Conservation (phyloP, 2,329 filamentous ascomycete genomes). For the Exophiala xenobiotica region DNA sequence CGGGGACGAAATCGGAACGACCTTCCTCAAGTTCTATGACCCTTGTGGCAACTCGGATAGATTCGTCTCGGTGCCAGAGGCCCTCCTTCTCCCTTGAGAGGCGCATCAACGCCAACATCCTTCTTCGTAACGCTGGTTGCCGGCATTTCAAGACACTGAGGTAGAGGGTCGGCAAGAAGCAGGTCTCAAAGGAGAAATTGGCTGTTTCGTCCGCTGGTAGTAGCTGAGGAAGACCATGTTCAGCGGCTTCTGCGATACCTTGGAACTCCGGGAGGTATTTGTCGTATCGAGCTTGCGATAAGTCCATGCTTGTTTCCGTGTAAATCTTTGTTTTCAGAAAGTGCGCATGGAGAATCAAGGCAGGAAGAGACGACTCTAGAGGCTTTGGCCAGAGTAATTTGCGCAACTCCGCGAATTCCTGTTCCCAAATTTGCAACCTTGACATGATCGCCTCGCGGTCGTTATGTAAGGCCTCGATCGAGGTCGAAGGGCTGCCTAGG, state of each 20-base stretch:
- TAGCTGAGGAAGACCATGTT: conserved; percentile 1
- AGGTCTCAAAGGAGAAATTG: conserved; percentile 11
- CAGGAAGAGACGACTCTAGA: not conserved
- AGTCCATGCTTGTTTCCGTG: conserved; percentile 2
- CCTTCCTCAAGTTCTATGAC: conserved; percentile 25
- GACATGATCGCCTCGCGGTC: conserved; percentile 1
- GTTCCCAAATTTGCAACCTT: not conserved
- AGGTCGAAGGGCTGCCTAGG: not conserved
- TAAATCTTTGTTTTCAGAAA: conserved; percentile 6
- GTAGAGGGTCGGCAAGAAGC: conserved; percentile 2
- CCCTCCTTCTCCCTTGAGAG: conserved; percentile 7
- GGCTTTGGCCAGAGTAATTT: not conserved
- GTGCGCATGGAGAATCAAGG: conserved; percentile 1
- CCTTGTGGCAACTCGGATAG: conserved; percentile 7
- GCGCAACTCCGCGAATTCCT: not conserved
- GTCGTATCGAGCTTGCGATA: conserved; percentile 5
- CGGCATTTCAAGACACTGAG: conserved; percentile 7
- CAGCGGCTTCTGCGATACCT: not conserved
- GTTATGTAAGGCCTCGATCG: not conserved
- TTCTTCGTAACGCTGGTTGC: not conserved
- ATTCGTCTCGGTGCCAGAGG: conserved; percentile 9
- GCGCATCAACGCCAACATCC: conserved; percentile 2
- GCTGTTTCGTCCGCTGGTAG: not conserved
- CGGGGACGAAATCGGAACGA: conserved; percentile 5
- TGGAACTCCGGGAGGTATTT: not conserved